Percentiles rank a stretch among this genome's conserved stretches.
phyloP scores from a whole-genome alignment of 306 rosid species.

The Pachyrhizus erosus region DNA sequence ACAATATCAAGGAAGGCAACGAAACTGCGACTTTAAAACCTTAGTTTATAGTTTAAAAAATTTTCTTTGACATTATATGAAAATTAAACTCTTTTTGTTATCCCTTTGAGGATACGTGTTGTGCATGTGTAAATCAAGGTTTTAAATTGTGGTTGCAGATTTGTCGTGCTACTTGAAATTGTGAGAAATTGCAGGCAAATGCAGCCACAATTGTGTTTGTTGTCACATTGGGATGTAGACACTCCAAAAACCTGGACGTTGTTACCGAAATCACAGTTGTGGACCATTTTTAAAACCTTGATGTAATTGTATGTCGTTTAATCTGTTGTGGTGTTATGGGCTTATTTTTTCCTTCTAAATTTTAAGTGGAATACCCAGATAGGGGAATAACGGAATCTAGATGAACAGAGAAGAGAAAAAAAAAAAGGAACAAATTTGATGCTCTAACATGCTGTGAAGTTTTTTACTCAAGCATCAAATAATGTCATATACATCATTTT shows the following conservation, averaged over 20 bases:
- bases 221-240: no score
- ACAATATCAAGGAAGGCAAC: no score
- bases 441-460: background rate
- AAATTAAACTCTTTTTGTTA: background rate
- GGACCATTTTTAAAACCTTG: no score
- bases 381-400: background rate
- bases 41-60: background rate
- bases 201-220: background rate
- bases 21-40: no score
- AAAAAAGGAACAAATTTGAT: background rate
- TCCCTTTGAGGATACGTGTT: background rate
- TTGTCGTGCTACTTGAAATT: background rate
- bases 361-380: conserved; percentile 6
- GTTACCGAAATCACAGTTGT: background rate
- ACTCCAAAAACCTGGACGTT: background rate
- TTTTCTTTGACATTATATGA: background rate
- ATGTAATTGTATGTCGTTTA: background rate
- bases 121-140: background rate
- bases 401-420: background rate
- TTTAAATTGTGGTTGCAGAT: background rate
- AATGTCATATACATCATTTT: background rate
- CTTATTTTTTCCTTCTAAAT: background rate
- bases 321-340: background rate
- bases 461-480: conserved; percentile 1
- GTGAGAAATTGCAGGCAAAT: background rate